These are phyloP conservation scores for Trypanosoma avium DNA, from an alignment of 208 protist species.

Conservation along the genomic window DNA sequence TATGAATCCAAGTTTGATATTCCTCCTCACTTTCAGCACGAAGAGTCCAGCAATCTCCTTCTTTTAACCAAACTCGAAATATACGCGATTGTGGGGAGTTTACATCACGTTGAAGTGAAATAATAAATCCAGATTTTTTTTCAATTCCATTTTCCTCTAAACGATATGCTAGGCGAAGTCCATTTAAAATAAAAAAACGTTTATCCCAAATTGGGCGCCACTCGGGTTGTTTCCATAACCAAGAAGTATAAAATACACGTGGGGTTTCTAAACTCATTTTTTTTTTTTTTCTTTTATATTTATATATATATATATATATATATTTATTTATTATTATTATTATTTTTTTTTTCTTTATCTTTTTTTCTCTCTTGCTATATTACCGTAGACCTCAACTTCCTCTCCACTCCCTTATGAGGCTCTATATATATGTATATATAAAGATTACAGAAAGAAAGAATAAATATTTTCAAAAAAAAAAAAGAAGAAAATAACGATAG, in stretches of 20 bases:
- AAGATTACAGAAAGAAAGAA: no score
- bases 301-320: slow-evolving; percentile 5
- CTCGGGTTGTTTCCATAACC: slow-evolving; percentile 60
- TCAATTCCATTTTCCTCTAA: slow-evolving; percentile 43
- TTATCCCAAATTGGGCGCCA: slow-evolving; percentile 74
- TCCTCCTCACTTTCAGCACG: slow-evolving; percentile 39
- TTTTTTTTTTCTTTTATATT: neutral
- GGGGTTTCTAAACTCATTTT: neutral
- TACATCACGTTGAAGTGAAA: slow-evolving; percentile 35
- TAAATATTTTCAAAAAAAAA: no score
- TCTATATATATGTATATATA: no score
- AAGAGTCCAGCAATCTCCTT: slow-evolving; percentile 72
- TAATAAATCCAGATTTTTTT: slow-evolving; percentile 54
- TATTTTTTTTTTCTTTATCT: no score
- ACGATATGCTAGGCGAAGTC: slow-evolving; percentile 59
- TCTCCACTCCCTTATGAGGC: no score
- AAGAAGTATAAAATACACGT: neutral
- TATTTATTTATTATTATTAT: no score
- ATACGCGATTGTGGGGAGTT: slow-evolving; percentile 25
- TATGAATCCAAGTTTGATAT: slow-evolving; percentile 17
- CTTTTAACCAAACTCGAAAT: slow-evolving; percentile 72
- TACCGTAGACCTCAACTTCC: no score
- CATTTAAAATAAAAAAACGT: slow-evolving; percentile 61
- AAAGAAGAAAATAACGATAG: no score
- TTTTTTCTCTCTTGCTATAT: no score